Conservation (phyloP, 1,284 basidiomycete genomes). For the Apiotrichum veenhuisii region DNA sequence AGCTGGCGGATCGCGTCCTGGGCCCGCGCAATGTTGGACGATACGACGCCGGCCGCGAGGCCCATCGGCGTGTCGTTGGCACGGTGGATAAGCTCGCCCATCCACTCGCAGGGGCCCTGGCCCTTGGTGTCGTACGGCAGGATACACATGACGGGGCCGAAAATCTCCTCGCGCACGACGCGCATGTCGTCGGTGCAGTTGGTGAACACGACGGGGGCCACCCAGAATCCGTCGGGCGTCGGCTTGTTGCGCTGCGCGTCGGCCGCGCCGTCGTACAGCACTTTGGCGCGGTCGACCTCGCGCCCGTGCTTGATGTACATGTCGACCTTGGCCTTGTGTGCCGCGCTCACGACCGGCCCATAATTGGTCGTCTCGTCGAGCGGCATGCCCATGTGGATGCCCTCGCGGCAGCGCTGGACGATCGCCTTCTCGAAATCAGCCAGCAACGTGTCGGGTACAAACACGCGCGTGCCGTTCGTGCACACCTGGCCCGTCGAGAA, state of each 20-base stretch:
- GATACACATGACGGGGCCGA: conserved; percentile 52
- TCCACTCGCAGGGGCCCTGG: conserved; percentile 2
- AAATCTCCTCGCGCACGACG: conserved; percentile 49
- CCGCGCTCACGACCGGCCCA: conserved; percentile 16
- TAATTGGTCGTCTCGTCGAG: conserved; percentile 17
- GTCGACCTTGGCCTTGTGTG: conserved; percentile 15
- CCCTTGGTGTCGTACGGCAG: conserved; percentile 47
- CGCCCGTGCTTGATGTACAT: conserved; percentile 15
- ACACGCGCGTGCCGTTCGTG: conserved; percentile 21
- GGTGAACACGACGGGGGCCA: conserved; percentile 44
- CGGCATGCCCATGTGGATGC: conserved; percentile 18
- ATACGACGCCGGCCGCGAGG: conserved; percentile 81
- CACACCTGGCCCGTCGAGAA: conserved; percentile 19
- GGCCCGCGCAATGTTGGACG: conserved; percentile 76
- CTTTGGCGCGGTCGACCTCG: conserved; percentile 15
- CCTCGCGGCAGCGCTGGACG: conserved; percentile 13
- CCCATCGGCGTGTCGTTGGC: conserved; percentile 85
- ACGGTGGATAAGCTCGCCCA: conserved; percentile 55
- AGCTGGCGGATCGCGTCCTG: conserved; percentile 74
- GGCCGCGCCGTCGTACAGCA: conserved; percentile 15
- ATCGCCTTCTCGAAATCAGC: conserved; percentile 8
- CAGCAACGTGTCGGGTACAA: conserved; percentile 14
- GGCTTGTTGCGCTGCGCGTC: conserved; percentile 7
- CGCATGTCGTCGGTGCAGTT: conserved; percentile 40
- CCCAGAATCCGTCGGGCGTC: conserved; percentile 25